Evolutionary conservation across 2,329 filamentous ascomycete species (phyloP).

Genomic region (Aspergillus sp.): DNA sequence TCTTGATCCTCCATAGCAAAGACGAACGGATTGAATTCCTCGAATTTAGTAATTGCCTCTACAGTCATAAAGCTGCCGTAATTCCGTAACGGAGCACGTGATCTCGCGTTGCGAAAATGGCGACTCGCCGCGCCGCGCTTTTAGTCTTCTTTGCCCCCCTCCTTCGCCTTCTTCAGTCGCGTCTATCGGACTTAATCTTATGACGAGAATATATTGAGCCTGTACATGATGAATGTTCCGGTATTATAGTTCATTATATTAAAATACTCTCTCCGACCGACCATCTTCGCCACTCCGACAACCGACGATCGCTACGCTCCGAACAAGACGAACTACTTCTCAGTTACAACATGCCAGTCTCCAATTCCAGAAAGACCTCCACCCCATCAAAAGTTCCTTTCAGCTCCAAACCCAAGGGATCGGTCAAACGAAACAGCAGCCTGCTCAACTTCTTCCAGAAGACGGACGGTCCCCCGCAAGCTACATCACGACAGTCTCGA

Average conservation of each 20-base stretch:
- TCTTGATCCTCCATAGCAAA: not conserved
- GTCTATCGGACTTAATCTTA: not conserved
- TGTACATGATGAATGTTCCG: not conserved
- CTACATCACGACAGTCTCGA: conserved; percentile 49
- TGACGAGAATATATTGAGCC: not conserved
- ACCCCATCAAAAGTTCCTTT: conserved; percentile 23
- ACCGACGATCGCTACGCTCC: not conserved
- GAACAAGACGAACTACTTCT: not conserved
- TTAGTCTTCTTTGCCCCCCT: not conserved
- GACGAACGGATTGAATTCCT: not conserved
- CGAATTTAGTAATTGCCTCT: not conserved
- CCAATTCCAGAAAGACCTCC: conserved; percentile 21
- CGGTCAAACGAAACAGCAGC: conserved; percentile 55
- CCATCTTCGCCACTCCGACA: not conserved
- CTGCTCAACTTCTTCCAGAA: conserved; percentile 77
- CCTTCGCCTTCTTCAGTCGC: not conserved
- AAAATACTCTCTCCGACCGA: not conserved
- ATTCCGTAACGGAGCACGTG: conserved; percentile 14
- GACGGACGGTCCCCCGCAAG: conserved; percentile 55
- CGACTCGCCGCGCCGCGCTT: conserved; percentile 20
- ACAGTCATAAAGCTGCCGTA: not conserved
- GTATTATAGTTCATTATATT: not conserved
- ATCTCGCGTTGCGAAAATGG: conserved; percentile 20
- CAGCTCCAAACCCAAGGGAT: conserved; percentile 15
- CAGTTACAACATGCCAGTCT: conserved; percentile 24